A percentile compares a stretch with the other conserved stretches of the same genome.
Conservation (phyloP, 345 rosid species). For the Viola odorata region DNA sequence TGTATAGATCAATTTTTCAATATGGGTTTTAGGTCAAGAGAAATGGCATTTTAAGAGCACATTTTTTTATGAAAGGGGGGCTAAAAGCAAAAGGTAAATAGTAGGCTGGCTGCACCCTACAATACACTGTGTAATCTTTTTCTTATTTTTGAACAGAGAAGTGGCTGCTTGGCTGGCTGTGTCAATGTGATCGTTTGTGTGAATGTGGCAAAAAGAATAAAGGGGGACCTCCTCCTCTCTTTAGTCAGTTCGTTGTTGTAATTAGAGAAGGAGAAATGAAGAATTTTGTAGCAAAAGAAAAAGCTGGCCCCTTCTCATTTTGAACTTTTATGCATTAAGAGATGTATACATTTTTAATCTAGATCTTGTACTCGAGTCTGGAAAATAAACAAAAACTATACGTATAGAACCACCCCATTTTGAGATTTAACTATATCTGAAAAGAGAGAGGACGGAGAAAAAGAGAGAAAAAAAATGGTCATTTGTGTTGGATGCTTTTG, state of each 20-base stretch:
- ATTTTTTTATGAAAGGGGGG: background rate
- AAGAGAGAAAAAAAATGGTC: background rate
- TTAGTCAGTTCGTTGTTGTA: slow-evolving; percentile 28
- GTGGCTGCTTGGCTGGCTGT: too few species aligned
- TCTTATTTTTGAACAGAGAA: too few species aligned
- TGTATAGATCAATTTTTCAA: too few species aligned
- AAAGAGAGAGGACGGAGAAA: background rate
- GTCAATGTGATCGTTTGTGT: slow-evolving; percentile 13
- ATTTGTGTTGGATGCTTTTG: background rate
- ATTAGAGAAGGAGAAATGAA: slow-evolving; percentile 9
- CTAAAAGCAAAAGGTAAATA: slow-evolving; percentile 17
- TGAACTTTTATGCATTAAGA: slow-evolving; percentile 9
- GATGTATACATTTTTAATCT: too few species aligned
- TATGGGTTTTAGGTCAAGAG: too few species aligned
- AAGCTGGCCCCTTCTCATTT: slow-evolving; percentile 17
- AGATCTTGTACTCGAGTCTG: too few species aligned
- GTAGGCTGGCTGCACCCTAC: background rate
- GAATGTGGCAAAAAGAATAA: slow-evolving; percentile 51
- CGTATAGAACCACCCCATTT: too few species aligned
- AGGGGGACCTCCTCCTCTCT: slow-evolving; percentile 21
- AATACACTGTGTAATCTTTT: too few species aligned
- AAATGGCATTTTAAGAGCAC: too few species aligned
- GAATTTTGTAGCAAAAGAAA: slow-evolving; percentile 15
- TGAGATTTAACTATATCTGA: slow-evolving; percentile 8
- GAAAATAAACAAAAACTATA: too few species aligned